Percentiles rank a stretch among this genome's conserved stretches.
Evolutionary conservation across 208 protist genomes (phyloP).

Genomic region (Trypanosoma theileri): DNA sequence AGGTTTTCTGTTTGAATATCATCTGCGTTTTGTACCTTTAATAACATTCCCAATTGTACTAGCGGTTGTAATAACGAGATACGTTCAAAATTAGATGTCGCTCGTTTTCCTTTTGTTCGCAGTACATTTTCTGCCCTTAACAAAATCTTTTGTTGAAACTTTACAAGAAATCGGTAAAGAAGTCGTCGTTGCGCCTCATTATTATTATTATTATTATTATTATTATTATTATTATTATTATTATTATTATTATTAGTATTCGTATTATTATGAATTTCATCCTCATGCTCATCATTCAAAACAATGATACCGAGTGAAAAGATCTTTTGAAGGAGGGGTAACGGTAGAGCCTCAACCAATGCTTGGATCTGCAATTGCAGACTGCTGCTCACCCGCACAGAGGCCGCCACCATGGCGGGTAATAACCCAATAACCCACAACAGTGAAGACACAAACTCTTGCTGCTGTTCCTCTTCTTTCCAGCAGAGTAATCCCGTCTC

Average conservation of each 20-base stretch:
- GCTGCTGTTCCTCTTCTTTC: background rate
- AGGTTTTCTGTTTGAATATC: background rate
- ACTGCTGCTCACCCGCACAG: constrained; percentile 9
- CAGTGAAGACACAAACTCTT: background rate
- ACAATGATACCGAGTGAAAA: background rate
- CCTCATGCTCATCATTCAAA: background rate
- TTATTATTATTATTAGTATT: no score
- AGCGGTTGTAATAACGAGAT: constrained; percentile 14
- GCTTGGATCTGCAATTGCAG: constrained; percentile 11
- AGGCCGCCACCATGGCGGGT: constrained; percentile 24
- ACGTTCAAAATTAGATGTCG: constrained; percentile 5
- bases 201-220: background rate
- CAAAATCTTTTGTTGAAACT: constrained; percentile 13
- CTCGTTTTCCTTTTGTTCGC: background rate
- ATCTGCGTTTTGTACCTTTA: constrained; percentile 5
- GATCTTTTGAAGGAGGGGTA: background rate
- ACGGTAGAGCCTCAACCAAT: constrained; percentile 1
- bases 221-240: no score
- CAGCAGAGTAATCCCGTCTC: background rate
- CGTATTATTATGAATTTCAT: no score
- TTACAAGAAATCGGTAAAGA: constrained; percentile 8
- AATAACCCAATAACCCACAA: constrained; percentile 25
- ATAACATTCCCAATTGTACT: constrained; percentile 17
- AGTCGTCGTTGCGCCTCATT: background rate
- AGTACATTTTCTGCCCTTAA: constrained; percentile 4